Base-by-base conservation (phyloP, 1,284 basidiomycete genomes). In the Apiotrichum porosum region DNA sequence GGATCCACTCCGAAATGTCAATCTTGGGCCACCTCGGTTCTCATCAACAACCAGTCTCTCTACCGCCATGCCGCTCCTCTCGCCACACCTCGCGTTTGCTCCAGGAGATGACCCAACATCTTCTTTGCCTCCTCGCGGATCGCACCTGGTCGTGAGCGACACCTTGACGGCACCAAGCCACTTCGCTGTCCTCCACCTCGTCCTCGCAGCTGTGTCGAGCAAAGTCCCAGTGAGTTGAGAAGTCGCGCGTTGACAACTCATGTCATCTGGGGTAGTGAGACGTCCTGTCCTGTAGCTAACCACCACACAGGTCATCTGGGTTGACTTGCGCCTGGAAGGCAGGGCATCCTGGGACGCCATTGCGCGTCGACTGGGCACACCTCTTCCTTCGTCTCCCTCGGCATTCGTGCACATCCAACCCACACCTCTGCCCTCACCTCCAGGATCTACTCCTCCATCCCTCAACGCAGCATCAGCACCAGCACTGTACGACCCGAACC, bases 131-230 rank as follows among this genome's bases (percentile, higher is more conserved):
- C 62, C 65, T 3, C 42, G 59, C 1, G 47, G 53, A 8, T 47
- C 66, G 3, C 66, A 69, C 44, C 49, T 71, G 19, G 47, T 73
- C 52, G 52, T 74, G 15, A 62, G 66, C 23, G 72, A 73, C 51
- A 69, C 71, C 5, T 54, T 72, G 9, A 44, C 61, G 1, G 62
- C 71, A 0, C 61, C 65, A 3, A 62, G 54, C 6, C 50, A 65
- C 44, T 72, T 73, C 37, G 62, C 61, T 6, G 41, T 68, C 12
- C 67, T 65, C 41, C 69, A 72, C 46, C 49, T 73, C 32, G 44
- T 68, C 34, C 51, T 58, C 9, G 55, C 61, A 1, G 65, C 67
- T 0, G 36, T 62, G 10, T 45, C 38, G 31, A 50, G 50, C 26
- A 49, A 44, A 42, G 47, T 52, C 42, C 23, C 56, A 21, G 57